Evolutionary conservation across 345 rosid genomes (phyloP).

Genomic region (Camelina laxa): DNA sequence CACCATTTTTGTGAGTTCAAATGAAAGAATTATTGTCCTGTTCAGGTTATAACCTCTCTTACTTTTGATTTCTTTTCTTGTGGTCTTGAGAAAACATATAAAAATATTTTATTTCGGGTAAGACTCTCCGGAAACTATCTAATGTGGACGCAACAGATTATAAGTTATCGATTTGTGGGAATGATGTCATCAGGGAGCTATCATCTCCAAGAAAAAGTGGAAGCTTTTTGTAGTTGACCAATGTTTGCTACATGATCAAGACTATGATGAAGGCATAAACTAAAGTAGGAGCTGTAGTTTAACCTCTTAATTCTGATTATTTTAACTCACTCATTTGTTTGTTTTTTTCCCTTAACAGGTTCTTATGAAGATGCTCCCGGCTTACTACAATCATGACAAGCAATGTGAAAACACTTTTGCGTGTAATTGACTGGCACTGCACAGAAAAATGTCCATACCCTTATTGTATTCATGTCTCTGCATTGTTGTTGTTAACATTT

Average conservation of each 20-base stretch:
- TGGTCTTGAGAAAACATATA: neutral
- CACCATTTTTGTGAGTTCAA: conserved; percentile 87
- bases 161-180: conserved; percentile 92
- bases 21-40: conserved; percentile 98
- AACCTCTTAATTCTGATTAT: neutral
- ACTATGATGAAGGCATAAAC: conserved; percentile 97
- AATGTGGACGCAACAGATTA: conserved; percentile 95
- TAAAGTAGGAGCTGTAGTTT: conserved; percentile 48
- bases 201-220: conserved; percentile 99
- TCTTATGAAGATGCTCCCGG: conserved; percentile 89
- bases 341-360: conserved; percentile 52
- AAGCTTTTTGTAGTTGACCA: conserved; percentile 89
- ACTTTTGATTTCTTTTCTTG: neutral
- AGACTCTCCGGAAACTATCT: conserved; percentile 92
- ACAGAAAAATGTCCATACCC: conserved; percentile 71
- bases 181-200: conserved; percentile 93
- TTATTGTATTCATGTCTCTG: conserved; percentile 3
- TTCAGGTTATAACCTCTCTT: conserved; percentile 64
- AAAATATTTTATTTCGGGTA: conserved; percentile 25
- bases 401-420: conserved; percentile 69
- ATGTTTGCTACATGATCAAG: conserved; percentile 95
- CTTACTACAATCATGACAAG: conserved; percentile 91
- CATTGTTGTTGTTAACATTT: conserved; percentile 11
- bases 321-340: conserved; percentile 10
- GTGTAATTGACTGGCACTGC: conserved; percentile 72